Conservation (phyloP, 1,139 yeast species). For the Arxiozyma telluris region DNA sequence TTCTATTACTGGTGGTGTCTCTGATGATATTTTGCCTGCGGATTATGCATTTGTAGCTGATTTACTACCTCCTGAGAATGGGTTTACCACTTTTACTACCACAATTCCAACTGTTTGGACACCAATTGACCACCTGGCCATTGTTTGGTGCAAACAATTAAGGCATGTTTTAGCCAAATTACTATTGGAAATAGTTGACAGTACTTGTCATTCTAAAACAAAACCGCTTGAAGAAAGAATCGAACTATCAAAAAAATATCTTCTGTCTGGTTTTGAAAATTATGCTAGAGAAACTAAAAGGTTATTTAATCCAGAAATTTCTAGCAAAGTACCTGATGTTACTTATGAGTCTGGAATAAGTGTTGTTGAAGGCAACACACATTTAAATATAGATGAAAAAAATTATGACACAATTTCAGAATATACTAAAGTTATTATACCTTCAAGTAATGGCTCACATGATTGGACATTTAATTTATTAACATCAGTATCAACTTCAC, state of each 20-base stretch:
- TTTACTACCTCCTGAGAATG: constrained; percentile 62
- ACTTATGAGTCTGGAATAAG: constrained; percentile 3
- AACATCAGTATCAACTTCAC: constrained; percentile 9
- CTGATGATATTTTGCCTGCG: constrained; percentile 81
- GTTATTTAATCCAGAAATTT: constrained; percentile 3
- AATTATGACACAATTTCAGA: constrained; percentile 1
- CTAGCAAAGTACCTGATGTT: constrained; percentile 4
- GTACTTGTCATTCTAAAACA: constrained; percentile 38
- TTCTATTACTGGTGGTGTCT: constrained; percentile 87
- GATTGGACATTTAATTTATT: constrained; percentile 11
- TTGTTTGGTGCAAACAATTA: constrained; percentile 93
- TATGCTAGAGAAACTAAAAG: constrained; percentile 14
- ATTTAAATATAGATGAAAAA: not conserved
- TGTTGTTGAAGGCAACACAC: constrained; percentile 1
- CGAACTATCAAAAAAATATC: constrained; percentile 41
- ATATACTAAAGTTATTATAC: constrained; percentile 2
- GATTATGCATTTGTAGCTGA: constrained; percentile 79
- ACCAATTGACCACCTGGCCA: constrained; percentile 88
- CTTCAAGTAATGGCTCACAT: not conserved
- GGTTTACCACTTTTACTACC: constrained; percentile 75
- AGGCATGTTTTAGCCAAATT: constrained; percentile 54
- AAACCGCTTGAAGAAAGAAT: constrained; percentile 46
- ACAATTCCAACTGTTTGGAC: constrained; percentile 93
- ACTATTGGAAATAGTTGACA: constrained; percentile 53
- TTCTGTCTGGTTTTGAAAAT: constrained; percentile 55